Evolutionary conservation across 257 asterid genomes (phyloP), one percentile per base, ranked within the genome.

Genomic region (Gentiana dahurica): DNA sequence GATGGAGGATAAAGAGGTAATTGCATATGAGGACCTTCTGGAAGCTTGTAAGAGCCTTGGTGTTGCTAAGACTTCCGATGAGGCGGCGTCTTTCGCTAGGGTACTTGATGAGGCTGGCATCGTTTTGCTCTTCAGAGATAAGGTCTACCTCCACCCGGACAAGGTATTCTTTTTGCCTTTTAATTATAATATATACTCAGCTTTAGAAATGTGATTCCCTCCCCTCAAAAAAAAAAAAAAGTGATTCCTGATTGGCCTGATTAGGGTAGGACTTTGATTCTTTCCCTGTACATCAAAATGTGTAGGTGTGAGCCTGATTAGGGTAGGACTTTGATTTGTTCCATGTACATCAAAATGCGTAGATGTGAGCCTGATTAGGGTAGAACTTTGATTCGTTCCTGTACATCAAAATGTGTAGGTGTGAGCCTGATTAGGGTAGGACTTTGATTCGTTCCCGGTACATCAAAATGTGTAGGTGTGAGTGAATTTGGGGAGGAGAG

Each of bases 41-140:
- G 55, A 59, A 7, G 84, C 84, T 66, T 86, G 96, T 70, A 70
- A 77, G 72, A 74, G 58, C 43, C 67, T 79, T 63, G 97, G 97
- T 24, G 79, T 90, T 7, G 95, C 94, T 3, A 90, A 77, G 66
- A 57, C 95, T 4, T 53, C 61, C 55, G 71, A 49, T 34, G 97
- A 90, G 74, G 97, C 95, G 1, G 75, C 75, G n/a, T 81, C 84
- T 36, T 90, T 86, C 50, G 86, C 96, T n/a, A 65, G 79, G 34
- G 91, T 84, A 66, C 82, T 90, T 48, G 97, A 90, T 68, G 96
- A 90, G 57, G 94, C 97, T 74, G 95, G 95, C 58, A 84, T 90
- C 51, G 76, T 86, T 67, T 71, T 90, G 79, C 79, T 86, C 6
- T 90, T 90, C 71, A 81, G 95, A 12, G 90, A 90, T 58, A 86